Percentiles rank a stretch among this genome's conserved stretches.
These are phyloP conservation scores for Theobroma cacao DNA, from an alignment of 345 rosid species.

Conservation along the genomic window DNA sequence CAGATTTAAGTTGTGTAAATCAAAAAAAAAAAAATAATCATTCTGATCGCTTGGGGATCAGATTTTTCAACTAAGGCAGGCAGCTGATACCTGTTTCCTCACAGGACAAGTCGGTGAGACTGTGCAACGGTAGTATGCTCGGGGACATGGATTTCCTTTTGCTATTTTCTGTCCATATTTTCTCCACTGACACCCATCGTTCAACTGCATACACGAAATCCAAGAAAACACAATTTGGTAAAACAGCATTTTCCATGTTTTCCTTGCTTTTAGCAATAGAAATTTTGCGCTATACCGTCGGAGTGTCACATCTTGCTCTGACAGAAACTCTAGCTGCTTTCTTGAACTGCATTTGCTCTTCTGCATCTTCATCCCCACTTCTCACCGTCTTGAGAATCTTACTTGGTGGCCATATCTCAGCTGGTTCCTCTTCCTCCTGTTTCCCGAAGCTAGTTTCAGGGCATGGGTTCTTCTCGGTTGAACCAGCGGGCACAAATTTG, in stretches of 20 bases:
- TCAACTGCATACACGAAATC: constrained; percentile 40
- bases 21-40: background rate
- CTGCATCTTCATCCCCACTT: constrained; percentile 37
- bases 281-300: constrained; percentile 42
- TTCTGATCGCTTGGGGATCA: background rate
- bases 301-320: constrained; percentile 78
- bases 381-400: constrained; percentile 41
- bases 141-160: constrained; percentile 86
- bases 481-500: constrained; percentile 25
- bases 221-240: too few species aligned
- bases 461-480: constrained; percentile 22
- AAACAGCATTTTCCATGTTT: too few species aligned
- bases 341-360: constrained; percentile 43
- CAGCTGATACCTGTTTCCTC: constrained; percentile 70
- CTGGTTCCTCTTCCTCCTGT: constrained; percentile 24
- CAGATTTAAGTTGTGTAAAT: background rate
- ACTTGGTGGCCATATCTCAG: constrained; percentile 36
- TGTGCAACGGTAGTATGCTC: constrained; percentile 96
- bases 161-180: constrained; percentile 94
- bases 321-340: constrained; percentile 84
- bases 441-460: constrained; percentile 21
- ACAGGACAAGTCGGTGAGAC: constrained; percentile 63
- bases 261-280: background rate
- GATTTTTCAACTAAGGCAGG: background rate
- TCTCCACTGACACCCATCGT: constrained; percentile 96